Evolutionary conservation across 257 asterid genomes (phyloP).

Genomic region (Fraxinus anomala): DNA sequence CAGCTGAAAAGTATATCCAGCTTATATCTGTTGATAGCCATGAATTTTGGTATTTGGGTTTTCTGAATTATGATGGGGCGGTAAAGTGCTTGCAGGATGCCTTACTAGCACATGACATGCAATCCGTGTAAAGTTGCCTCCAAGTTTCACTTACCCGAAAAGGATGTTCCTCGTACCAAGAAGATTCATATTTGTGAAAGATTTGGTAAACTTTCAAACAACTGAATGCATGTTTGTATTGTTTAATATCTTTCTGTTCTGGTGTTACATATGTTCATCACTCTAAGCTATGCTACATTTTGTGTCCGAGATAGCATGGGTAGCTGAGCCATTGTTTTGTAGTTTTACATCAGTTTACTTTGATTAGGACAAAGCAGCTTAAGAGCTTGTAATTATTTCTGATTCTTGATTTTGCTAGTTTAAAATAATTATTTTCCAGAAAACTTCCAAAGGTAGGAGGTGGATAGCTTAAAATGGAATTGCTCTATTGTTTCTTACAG

Average conservation of each 20-base stretch:
- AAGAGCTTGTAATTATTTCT: constrained; percentile 6
- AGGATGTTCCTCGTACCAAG: constrained; percentile 18
- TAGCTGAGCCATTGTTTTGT: background rate
- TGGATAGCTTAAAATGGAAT: background rate
- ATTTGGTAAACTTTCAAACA: constrained; percentile 13
- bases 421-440: background rate
- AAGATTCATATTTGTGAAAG: constrained; percentile 18
- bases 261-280: constrained; percentile 15
- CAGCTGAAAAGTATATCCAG: constrained; percentile 85
- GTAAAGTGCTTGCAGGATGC: constrained; percentile 67
- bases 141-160: constrained; percentile 5
- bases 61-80: constrained; percentile 71
- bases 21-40: constrained; percentile 86
- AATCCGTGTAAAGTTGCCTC: constrained; percentile 40
- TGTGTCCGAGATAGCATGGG: constrained; percentile 6
- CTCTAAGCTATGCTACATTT: constrained; percentile 1
- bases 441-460: background rate
- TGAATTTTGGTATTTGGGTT: constrained; percentile 98
- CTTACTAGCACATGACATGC: constrained; percentile 42
- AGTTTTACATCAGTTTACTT: constrained; percentile 16
- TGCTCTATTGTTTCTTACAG: background rate
- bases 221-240: constrained; percentile 25
- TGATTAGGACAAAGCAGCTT: constrained; percentile 16
- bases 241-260: constrained; percentile 14
- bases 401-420: constrained; percentile 1